Conservation (phyloP, 495 filamentous ascomycete species). For the Penicillium psychrofluorescens region DNA sequence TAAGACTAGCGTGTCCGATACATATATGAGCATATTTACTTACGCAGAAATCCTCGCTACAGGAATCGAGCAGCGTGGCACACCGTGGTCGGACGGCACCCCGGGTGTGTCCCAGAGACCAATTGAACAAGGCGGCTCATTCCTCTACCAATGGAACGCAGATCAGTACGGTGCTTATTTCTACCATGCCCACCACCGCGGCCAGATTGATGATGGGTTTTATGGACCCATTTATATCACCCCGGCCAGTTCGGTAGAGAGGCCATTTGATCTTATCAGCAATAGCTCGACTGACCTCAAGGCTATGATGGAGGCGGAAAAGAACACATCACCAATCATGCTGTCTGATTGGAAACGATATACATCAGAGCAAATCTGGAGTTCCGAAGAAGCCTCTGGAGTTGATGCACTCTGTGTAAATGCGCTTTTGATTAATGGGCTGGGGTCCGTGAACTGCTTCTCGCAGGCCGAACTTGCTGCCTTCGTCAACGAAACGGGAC, state of each 20-base stretch:
- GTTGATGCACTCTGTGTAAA: conserved; percentile 39
- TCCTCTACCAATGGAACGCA: conserved; percentile 40
- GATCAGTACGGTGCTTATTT: conserved; percentile 23
- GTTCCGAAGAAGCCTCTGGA: conserved; percentile 27
- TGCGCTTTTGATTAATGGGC: conserved; percentile 49
- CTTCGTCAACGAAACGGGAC: conserved; percentile 16
- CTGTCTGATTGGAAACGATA: conserved; percentile 49
- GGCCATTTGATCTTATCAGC: conserved; percentile 41
- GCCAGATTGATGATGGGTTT: conserved; percentile 49
- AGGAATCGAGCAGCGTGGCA: conserved; percentile 33
- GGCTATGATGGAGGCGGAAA: conserved; percentile 40
- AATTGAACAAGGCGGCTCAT: conserved; percentile 37
- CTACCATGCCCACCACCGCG: conserved; percentile 47
- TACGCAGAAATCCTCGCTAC: neutral
- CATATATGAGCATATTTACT: neutral
- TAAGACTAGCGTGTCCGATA: neutral
- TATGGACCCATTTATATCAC: conserved; percentile 46
- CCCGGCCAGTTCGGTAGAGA: conserved; percentile 18
- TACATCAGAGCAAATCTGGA: conserved; percentile 40
- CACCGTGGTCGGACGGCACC: conserved; percentile 49
- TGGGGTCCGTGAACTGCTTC: conserved; percentile 42
- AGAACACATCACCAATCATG: conserved; percentile 35
- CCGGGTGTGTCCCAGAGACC: conserved; percentile 40
- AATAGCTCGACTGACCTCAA: conserved; percentile 25
- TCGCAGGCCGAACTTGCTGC: conserved; percentile 27